These are phyloP conservation scores for Danielia oregonensis DNA, from an alignment of 805 yeast genomes.

Conservation along the genomic window DNA sequence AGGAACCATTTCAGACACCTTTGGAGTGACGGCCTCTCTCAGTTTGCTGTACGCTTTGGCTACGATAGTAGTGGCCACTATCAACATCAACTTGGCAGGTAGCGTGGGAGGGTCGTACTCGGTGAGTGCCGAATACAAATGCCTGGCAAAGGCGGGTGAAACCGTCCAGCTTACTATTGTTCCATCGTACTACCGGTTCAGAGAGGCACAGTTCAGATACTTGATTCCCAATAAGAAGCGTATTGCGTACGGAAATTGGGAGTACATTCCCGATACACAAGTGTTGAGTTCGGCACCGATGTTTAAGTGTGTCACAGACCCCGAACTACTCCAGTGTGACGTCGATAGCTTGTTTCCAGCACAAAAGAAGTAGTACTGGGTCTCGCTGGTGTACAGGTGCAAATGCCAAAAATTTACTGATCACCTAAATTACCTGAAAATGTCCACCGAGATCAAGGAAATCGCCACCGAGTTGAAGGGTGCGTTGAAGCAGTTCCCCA, in stretches of 20 bases:
- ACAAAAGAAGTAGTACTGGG: background rate
- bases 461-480: conserved; percentile 37
- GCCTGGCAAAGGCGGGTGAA: conserved; percentile 15
- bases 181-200: conserved; percentile 13
- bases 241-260: conserved; percentile 7
- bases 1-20: conserved; percentile 12
- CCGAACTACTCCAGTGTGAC: conserved; percentile 10
- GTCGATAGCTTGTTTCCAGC: background rate
- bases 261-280: conserved; percentile 1
- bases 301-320: conserved; percentile 19
- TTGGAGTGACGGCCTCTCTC: conserved; percentile 13
- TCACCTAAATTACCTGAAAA: conserved; percentile 1
- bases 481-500: conserved; percentile 67
- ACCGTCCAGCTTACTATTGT: conserved; percentile 21
- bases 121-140: conserved; percentile 12
- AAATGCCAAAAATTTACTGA: background rate
- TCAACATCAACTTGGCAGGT: background rate
- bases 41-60: conserved; percentile 8
- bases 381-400: background rate
- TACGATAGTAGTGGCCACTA: conserved; percentile 1
- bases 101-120: conserved; percentile 4
- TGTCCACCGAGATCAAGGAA: conserved; percentile 23
- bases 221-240: conserved; percentile 5
- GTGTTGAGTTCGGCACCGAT: conserved; percentile 12
- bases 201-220: conserved; percentile 10